Evolutionary conservation across 208 protist genomes (phyloP), one percentile per base, ranked within the genome.

Genomic region (Crithidia brevicula): DNA sequence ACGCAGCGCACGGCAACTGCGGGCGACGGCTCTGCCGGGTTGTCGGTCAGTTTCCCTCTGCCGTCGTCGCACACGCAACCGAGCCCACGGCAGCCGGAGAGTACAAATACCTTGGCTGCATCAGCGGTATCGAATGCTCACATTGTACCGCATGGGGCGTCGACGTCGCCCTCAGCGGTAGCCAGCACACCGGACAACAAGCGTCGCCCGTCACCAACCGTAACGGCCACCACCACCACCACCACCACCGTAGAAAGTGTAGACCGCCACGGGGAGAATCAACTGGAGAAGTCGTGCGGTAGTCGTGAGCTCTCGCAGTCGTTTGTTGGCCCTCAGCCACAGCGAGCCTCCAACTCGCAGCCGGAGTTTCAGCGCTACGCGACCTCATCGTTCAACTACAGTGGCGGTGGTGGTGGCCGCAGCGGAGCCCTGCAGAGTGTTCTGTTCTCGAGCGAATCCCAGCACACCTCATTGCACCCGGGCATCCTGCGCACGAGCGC

Each of bases 231-330:
- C 28, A 50, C 31, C 40, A 34, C 58, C 47, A 27, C 58, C n/a
- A 28, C 34, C 2, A 10, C 49, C 25, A 40, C 42, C 31, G 59
- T 3, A 10, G 46, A 42, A 46, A 47, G 31, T 20, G 34, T 27
- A 7, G 61, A 56, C 6, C 31, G 18, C 28, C 30, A 30, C 22
- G 43, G 1, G 4, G 61, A 67, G 9, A 23, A 23, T 18, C 27
- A 28, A 10, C 22, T 63, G 42, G 60, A 74, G 49, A 45, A 31
- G 20, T 45, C 61, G 2, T 20, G 15, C 22, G 60, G 31, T n/a
- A 67, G 68, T 18, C 42, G 43, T n/a, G 60, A 68, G 43, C 68
- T 63, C 10, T 67, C 68, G 15, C 68, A 49, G 34, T 63, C 60
- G 5, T 51, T 65, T 45, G 43, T 42, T 1, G 59, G 30, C 22